phyloP scores from a whole-genome alignment of 2,329 filamentous ascomycete genomes.

The Botryosphaeria dothidea region DNA sequence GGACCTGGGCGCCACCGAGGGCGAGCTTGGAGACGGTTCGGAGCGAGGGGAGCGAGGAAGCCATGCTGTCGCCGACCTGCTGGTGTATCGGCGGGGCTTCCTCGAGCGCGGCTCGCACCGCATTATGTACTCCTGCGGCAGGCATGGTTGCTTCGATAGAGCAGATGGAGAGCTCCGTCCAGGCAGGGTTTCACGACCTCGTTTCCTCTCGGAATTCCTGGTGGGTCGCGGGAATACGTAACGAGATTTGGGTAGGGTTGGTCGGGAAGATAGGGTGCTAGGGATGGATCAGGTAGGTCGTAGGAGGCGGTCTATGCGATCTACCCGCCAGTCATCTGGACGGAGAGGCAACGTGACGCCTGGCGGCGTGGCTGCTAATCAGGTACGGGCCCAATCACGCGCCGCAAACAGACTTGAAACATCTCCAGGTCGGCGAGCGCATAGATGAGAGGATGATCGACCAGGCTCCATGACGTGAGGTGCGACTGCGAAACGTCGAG shows the following conservation, averaged over 20 bases:
- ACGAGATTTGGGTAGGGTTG: neutral
- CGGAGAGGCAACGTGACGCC: neutral
- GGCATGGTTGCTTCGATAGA: neutral
- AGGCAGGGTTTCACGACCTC: neutral
- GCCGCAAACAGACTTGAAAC: neutral
- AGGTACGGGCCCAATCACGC: constrained; percentile 11
- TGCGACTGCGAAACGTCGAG: neutral
- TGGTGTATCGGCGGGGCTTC: neutral
- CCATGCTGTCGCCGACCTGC: constrained; percentile 22
- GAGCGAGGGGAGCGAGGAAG: constrained; percentile 37
- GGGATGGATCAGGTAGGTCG: constrained; percentile 14
- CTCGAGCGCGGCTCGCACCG: constrained; percentile 9
- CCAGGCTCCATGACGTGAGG: neutral
- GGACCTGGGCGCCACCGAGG: constrained; percentile 34
- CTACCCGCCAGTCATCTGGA: constrained; percentile 12
- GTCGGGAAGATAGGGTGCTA: constrained; percentile 6
- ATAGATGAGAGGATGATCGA: constrained; percentile 11
- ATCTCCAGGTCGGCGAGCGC: neutral
- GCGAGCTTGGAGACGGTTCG: constrained; percentile 39
- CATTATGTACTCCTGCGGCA: constrained; percentile 20
- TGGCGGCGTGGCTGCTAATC: constrained; percentile 10
- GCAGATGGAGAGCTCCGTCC: neutral
- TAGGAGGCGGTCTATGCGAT: constrained; percentile 14
- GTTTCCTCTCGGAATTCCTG: neutral
- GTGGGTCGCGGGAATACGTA: neutral